Conservation (phyloP, 176 grass and related monocot genomes). For the bread wheat (Triticum aestivum) region DNA sequence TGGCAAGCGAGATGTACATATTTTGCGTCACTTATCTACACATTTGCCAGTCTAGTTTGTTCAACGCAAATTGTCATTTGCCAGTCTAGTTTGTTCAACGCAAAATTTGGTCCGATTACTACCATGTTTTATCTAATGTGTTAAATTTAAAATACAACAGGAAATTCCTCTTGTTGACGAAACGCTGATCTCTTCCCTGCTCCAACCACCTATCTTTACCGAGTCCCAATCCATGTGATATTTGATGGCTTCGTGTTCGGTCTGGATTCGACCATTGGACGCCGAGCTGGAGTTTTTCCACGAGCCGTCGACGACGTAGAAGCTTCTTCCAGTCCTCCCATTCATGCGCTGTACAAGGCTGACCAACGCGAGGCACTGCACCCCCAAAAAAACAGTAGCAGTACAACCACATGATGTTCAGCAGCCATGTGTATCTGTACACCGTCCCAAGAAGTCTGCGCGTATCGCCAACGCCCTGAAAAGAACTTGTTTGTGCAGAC, state of each 20-base stretch:
- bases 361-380: not conserved
- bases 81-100: too few relatives aligned
- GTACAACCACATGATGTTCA: not conserved
- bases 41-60: too few relatives aligned
- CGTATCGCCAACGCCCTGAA: not conserved
- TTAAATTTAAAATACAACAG: too few relatives aligned
- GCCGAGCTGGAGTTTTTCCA: not conserved
- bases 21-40: too few relatives aligned
- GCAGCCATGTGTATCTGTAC: not conserved
- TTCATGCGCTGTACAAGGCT: not conserved
- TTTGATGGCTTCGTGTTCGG: not conserved
- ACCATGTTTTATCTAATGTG: too few relatives aligned
- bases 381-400: too few relatives aligned
- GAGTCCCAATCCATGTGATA: not conserved
- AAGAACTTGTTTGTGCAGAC: not conserved
- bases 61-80: too few relatives aligned
- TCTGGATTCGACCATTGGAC: not conserved
- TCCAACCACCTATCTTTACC: not conserved
- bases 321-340: not conserved
- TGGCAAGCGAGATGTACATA: too few relatives aligned
- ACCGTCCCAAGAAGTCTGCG: not conserved
- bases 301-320: not conserved
- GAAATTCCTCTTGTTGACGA: too few relatives aligned
- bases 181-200: too few relatives aligned
- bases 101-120: too few relatives aligned